These are phyloP conservation scores for Casuarina cunninghamiana DNA, from an alignment of 306 rosid genomes.

Conservation along the genomic window DNA sequence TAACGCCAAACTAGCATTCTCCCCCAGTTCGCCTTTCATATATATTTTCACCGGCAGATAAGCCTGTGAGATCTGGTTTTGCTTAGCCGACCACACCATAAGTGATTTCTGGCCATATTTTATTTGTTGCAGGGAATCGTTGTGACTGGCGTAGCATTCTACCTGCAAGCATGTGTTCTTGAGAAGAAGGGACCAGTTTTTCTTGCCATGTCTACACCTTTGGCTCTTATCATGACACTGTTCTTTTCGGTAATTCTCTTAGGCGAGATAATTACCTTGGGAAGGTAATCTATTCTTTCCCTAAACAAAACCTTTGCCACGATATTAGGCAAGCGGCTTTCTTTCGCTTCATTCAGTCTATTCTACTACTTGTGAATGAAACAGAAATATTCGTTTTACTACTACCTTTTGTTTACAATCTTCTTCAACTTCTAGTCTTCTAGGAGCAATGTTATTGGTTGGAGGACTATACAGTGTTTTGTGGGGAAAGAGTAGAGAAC, in stretches of 20 bases:
- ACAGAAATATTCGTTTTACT: too few relatives aligned
- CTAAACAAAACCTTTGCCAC: not conserved
- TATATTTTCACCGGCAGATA: not conserved
- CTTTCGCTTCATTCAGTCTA: too few relatives aligned
- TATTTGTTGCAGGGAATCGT: slow-evolving; percentile 57
- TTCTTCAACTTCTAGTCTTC: slow-evolving; percentile 41
- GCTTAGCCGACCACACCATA: not conserved
- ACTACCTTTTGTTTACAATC: not conserved
- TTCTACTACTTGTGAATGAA: too few relatives aligned
- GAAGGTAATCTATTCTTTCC: slow-evolving; percentile 54
- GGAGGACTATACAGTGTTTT: slow-evolving; percentile 68
- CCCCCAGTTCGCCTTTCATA: not conserved
- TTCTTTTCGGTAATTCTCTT: slow-evolving; percentile 55
- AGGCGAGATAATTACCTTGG: slow-evolving; percentile 60
- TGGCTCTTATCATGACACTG: slow-evolving; percentile 60
- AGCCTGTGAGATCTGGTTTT: not conserved
- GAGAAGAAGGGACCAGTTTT: slow-evolving; percentile 89
- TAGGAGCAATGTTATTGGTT: slow-evolving; percentile 63
- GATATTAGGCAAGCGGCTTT: not conserved
- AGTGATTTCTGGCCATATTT: not conserved
- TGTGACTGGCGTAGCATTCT: slow-evolving; percentile 76
- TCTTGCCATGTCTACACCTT: slow-evolving; percentile 78
- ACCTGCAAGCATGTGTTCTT: slow-evolving; percentile 79
- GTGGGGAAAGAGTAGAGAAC: slow-evolving; percentile 79
- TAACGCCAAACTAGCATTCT: too few relatives aligned